Percentiles rank a stretch among this genome's conserved stretches.
Evolutionary conservation across 78 protist species (phyloP).

Genomic region (Dictyostelium intermedium): DNA sequence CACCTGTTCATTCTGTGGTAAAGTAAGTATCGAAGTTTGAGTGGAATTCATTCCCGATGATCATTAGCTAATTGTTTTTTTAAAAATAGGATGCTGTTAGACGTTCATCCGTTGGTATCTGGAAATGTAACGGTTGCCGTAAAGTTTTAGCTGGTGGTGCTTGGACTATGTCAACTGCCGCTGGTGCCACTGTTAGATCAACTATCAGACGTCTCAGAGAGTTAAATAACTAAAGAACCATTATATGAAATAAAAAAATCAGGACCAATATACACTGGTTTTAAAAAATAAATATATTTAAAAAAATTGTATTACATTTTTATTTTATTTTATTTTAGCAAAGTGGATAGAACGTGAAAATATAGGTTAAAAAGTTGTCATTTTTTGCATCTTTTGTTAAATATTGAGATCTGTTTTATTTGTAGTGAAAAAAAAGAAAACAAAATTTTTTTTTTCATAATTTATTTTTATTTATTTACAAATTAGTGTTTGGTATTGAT

Average conservation of each 20-base stretch:
- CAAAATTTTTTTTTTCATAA: no score
- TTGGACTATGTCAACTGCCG: constrained; percentile 93
- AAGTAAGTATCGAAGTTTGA: neutral
- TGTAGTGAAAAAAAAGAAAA: no score
- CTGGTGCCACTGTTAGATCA: constrained; percentile 95
- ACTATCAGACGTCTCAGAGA: constrained; percentile 98
- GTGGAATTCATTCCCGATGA: neutral
- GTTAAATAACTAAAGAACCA: constrained; percentile 71
- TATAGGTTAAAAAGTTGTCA: no score
- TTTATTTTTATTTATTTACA: no score
- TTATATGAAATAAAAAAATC: neutral
- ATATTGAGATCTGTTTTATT: no score
- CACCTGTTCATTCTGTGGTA: constrained; percentile 77
- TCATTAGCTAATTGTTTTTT: no score
- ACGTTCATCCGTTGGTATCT: constrained; percentile 98
- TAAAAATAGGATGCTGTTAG: constrained; percentile 86
- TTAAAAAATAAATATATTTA: neutral
- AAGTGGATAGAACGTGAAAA: no score
- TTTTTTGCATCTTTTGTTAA: no score
- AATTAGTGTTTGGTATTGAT: no score
- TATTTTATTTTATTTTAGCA: neutral
- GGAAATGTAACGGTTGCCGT: constrained; percentile 97
- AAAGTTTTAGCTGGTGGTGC: constrained; percentile 98
- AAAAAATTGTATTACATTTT: neutral
- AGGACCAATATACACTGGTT: neutral